Evolutionary conservation across 2,329 filamentous ascomycete species (phyloP), one percentile per base, ranked within the genome.

Genomic region (Fusarium sp.): DNA sequence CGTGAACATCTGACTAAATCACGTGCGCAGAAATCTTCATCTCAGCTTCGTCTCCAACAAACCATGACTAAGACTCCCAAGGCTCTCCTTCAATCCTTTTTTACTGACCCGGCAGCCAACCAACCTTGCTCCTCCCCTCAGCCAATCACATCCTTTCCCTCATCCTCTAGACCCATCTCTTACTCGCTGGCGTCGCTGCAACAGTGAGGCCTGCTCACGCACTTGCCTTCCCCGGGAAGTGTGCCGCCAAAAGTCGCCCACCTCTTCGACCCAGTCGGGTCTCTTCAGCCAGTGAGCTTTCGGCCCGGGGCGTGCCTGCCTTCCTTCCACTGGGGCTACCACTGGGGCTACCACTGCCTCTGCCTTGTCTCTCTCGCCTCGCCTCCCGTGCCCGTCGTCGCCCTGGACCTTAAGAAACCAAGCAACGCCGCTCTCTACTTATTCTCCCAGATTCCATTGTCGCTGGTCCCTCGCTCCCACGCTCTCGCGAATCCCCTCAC

Each of bases 371-470:
- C 42, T 58, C 34, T 71, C 65, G 67, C 67, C 68, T 69, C 65
- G 65, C 56, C 61, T 68, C 67, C 56, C 58, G 18, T 25, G 20
- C 29, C 65, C 59, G 67, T 70, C 67, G 63, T 70, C 67, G 63
- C 68, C 57, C 42, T 46, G 64, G 68, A 66, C 61, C 51, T 69
- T 69, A 69, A 71, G 68, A 69, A 70, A 69, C 46, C 65, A 62
- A 71, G 65, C 58, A 71, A 65, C 68, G 68, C 68, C 59, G 62
- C 65, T 71, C 55, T 67, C 18, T 51, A 64, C 67, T 68, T 73
- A 58, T 69, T 73, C 72, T 68, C 64, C 65, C 64, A 42, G 66
- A 65, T 73, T 65, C 71, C 70, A 73, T 71, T 71, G 61, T 63
- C 61, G 58, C 64, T 73, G 63, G 50, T 62, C 67, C 64, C 59